Evolutionary conservation across 371 early-diverging fungal species (phyloP), one percentile per base, ranked within the genome.

Genomic region (Phascolomyces articulosus): DNA sequence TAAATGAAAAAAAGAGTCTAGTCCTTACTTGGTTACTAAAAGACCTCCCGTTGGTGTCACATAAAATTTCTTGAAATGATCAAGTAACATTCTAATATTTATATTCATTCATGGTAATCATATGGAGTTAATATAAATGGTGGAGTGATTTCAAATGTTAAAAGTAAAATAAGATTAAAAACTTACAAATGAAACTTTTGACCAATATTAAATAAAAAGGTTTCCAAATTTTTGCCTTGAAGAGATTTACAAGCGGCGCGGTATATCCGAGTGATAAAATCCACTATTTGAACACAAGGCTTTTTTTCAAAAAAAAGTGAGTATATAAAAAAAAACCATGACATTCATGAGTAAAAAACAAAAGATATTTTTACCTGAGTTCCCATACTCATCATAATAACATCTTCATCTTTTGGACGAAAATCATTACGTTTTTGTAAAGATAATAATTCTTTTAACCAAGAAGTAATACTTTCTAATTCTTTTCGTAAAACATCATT

Each of bases 31-130:
- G 60, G 93, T 83, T 34, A 98, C 83, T 44, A 96, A 78, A 28
- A 97, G 75, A 27, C 96, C 96, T 31, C 98, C 98, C 0, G 83
- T 87, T 34, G 86, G 83, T 55, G 86, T 93, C 31, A 96, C 93
- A 38, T 83, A 77, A 61, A 91, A 97, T 74, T 93, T 95, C 76
- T 93, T 94, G 65, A 95, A 87, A 68, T 97, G 97, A 47, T 95
- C 98, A 68, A 97, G 73, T 63, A 98, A 77, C 83, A 95, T 78
- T 18, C 93, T 92, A 76, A 13, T 4, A 10, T 1, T 15, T 16
- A n/a, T n/a, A n/a, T n/a, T n/a, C n/a, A n/a, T n/a, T n/a, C n/a
- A n/a, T n/a, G n/a, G n/a, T n/a, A n/a, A n/a, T n/a, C n/a, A n/a
- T n/a, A n/a, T n/a, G n/a, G n/a, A n/a, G n/a, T n/a, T n/a, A n/a